Percentiles rank a stretch among this genome's conserved stretches.
Evolutionary conservation across 2,329 filamentous ascomycete species (phyloP).

Genomic region (Penicillium aurantiogriseum): DNA sequence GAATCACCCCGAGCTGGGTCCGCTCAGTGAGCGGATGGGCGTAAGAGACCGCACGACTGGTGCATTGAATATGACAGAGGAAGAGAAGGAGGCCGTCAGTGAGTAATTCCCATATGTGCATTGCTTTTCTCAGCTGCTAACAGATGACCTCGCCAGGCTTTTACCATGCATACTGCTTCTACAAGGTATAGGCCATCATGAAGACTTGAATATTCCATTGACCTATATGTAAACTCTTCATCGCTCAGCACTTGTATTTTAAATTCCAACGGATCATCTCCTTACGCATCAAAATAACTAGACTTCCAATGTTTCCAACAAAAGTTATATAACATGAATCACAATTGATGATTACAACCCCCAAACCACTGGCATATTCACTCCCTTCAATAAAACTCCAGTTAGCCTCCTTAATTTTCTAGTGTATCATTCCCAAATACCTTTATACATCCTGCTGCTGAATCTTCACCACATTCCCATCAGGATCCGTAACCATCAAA

Average conservation of each 20-base stretch:
- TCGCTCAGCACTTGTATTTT: background rate
- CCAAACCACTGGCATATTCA: background rate
- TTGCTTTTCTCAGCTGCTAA: slow-evolving; percentile 14
- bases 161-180: slow-evolving; percentile 95
- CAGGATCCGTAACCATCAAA: slow-evolving; percentile 9
- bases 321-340: background rate
- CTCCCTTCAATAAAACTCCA: background rate
- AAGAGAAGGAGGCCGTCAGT: slow-evolving; percentile 88
- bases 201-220: background rate
- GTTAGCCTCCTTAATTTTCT: background rate
- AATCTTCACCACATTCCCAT: slow-evolving; percentile 1
- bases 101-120: slow-evolving; percentile 23
- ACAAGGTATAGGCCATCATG: slow-evolving; percentile 68
- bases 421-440: background rate
- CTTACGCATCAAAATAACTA: background rate
- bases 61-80: slow-evolving; percentile 68
- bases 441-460: slow-evolving; percentile 2
- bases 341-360: background rate
- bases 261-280: background rate
- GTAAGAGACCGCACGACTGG: slow-evolving; percentile 71
- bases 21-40: slow-evolving; percentile 91
- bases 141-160: slow-evolving; percentile 52
- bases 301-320: background rate
- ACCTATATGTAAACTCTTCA: background rate
- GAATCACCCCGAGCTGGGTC: slow-evolving; percentile 75